These are phyloP conservation scores for Artomyces pyxidatus DNA, from an alignment of 768 basidiomycete species.

Conservation along the genomic window DNA sequence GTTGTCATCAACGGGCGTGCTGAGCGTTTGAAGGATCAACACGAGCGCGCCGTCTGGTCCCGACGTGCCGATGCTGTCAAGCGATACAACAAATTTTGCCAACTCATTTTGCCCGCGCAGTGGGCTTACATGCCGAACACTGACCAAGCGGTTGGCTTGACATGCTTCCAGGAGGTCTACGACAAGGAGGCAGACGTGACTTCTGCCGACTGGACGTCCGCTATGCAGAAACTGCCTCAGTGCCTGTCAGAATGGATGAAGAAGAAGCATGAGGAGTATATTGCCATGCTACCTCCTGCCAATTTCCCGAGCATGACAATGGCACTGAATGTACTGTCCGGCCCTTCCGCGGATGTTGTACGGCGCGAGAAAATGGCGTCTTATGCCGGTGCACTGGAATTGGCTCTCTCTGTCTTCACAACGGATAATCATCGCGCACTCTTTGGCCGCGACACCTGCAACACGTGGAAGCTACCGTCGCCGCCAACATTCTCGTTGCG, in stretches of 20 bases:
- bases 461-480: constrained; percentile 8
- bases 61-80: background rate
- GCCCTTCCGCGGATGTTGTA: constrained; percentile 2
- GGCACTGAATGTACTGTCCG: constrained; percentile 3
- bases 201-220: constrained; percentile 1
- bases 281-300: background rate
- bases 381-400: constrained; percentile 10
- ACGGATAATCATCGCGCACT: background rate
- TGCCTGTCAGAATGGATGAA: constrained; percentile 11
- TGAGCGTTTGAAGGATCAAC: background rate
- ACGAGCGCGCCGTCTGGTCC: background rate
- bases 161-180: constrained; percentile 10
- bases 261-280: background rate
- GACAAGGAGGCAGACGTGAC: background rate
- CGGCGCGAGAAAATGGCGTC: background rate
- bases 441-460: constrained; percentile 12
- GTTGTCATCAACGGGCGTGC: constrained; percentile 1
- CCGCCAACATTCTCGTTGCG: background rate
- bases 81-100: background rate
- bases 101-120: constrained; percentile 8
- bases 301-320: background rate
- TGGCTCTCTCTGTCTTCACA: constrained; percentile 9
- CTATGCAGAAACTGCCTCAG: background rate
- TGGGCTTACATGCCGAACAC: constrained; percentile 8
- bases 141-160: constrained; percentile 1